Evolutionary conservation across 1,284 basidiomycete species (phyloP).

Genomic region (Omphalotus olearius): DNA sequence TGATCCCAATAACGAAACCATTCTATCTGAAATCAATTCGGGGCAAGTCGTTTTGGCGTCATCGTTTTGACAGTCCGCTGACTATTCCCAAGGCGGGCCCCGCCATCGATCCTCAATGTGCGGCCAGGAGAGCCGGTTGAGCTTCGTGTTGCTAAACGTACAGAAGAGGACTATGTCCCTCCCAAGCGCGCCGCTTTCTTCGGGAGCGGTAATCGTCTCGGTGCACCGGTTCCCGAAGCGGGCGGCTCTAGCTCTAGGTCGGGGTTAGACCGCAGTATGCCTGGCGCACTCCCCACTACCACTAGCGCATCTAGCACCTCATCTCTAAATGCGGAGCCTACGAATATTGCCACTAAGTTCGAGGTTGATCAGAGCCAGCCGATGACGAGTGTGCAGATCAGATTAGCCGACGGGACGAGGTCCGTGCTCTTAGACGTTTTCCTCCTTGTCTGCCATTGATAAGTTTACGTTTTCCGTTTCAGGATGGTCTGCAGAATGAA

Average conservation of each 20-base stretch:
- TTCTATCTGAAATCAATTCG: slow-evolving; percentile 76
- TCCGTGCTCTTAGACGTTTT: slow-evolving; percentile 26
- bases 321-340: slow-evolving; percentile 28
- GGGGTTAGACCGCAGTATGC: slow-evolving; percentile 33
- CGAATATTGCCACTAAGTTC: slow-evolving; percentile 55
- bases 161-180: slow-evolving; percentile 71
- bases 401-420: slow-evolving; percentile 90
- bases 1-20: slow-evolving; percentile 71
- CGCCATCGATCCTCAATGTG: slow-evolving; percentile 77
- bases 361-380: slow-evolving; percentile 81
- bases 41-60: slow-evolving; percentile 49
- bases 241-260: slow-evolving; percentile 16
- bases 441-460: neutral
- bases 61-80: slow-evolving; percentile 3
- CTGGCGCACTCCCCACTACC: slow-evolving; percentile 47
- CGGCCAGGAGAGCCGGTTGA: slow-evolving; percentile 81
- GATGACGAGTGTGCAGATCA: slow-evolving; percentile 88
- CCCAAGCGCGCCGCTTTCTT: slow-evolving; percentile 51
- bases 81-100: slow-evolving; percentile 57
- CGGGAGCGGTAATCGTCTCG: slow-evolving; percentile 83
- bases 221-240: slow-evolving; percentile 43
- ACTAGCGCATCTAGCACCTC: slow-evolving; percentile 20
- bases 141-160: slow-evolving; percentile 75
- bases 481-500: slow-evolving; percentile 91
- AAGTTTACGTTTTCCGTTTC: slow-evolving; percentile 9